Evolutionary conservation across 495 filamentous ascomycete species (phyloP).

Genomic region (Aspergillus ostianus): DNA sequence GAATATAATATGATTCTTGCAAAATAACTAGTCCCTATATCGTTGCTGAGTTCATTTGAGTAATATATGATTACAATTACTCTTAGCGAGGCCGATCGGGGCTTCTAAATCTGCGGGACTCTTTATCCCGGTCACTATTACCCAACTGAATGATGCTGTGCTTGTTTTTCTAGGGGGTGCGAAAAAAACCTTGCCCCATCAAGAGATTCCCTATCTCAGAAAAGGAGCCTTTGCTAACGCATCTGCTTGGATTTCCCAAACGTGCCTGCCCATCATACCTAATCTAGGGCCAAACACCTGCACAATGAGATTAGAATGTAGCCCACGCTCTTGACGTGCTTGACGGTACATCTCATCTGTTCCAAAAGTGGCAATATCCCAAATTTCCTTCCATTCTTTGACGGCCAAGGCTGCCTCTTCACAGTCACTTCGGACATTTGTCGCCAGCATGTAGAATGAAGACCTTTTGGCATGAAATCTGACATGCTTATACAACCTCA

Average conservation of each 20-base stretch:
- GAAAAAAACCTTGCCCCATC: too few species aligned
- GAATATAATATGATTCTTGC: too few species aligned
- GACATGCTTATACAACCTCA: conserved; percentile 50
- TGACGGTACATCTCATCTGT: conserved; percentile 19
- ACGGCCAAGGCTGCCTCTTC: conserved; percentile 37
- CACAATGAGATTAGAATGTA: conserved; percentile 31
- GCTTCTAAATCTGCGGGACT: too few species aligned
- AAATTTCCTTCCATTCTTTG: conserved; percentile 38
- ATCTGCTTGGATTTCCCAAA: conserved; percentile 44
- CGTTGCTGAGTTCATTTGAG: too few species aligned
- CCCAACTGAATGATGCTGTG: too few species aligned
- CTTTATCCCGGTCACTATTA: too few species aligned
- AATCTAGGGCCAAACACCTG: conserved; percentile 41
- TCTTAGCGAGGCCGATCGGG: too few species aligned
- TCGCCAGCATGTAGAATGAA: conserved; percentile 58
- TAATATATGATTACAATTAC: too few species aligned
- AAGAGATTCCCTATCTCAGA: background rate
- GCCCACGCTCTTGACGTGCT: conserved; percentile 12
- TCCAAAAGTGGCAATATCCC: conserved; percentile 48
- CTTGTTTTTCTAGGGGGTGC: too few species aligned
- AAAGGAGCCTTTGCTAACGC: conserved; percentile 40
- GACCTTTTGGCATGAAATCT: conserved; percentile 40
- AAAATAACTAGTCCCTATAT: too few species aligned
- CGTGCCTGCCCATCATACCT: conserved; percentile 28
- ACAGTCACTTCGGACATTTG: conserved; percentile 34